phyloP scores from a whole-genome alignment of 2,329 filamentous ascomycete species.

The Clarireedia monteithiana region DNA sequence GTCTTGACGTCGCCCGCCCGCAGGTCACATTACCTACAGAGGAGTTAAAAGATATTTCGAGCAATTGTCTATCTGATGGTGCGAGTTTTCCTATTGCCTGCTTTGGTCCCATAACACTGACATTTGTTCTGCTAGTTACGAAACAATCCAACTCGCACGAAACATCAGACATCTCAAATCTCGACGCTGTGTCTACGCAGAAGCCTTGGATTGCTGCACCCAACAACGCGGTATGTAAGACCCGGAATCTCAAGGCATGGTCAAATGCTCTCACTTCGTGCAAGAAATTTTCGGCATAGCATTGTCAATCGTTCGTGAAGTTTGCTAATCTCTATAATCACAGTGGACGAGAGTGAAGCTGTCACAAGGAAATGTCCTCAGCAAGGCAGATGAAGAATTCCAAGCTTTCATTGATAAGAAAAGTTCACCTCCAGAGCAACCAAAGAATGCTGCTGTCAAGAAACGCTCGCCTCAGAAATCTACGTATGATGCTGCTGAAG shows the following conservation, averaged over 20 bases:
- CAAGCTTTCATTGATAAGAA: slow-evolving; percentile 1
- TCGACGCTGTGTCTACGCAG: not conserved
- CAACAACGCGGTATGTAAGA: not conserved
- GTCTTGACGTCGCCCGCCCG: too few species aligned
- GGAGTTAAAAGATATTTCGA: too few species aligned
- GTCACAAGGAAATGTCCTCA: not conserved
- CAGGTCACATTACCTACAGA: too few species aligned
- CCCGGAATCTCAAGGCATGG: not conserved
- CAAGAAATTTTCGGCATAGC: not conserved
- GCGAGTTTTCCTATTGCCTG: not conserved
- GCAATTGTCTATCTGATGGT: not conserved
- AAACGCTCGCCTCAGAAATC: not conserved
- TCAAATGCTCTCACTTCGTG: not conserved
- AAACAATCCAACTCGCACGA: not conserved
- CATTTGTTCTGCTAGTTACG: not conserved
- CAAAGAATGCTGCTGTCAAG: not conserved
- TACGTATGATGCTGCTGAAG: not conserved
- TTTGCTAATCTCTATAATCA: not conserved
- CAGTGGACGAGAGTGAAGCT: slow-evolving; percentile 3
- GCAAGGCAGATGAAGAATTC: slow-evolving; percentile 8
- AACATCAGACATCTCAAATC: not conserved
- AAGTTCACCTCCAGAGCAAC: not conserved
- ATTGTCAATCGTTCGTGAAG: not conserved
- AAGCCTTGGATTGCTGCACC: slow-evolving; percentile 3
- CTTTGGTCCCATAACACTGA: not conserved